These are phyloP conservation scores for Emericellopsis terricola DNA, from an alignment of 495 filamentous ascomycete genomes.

Conservation along the genomic window DNA sequence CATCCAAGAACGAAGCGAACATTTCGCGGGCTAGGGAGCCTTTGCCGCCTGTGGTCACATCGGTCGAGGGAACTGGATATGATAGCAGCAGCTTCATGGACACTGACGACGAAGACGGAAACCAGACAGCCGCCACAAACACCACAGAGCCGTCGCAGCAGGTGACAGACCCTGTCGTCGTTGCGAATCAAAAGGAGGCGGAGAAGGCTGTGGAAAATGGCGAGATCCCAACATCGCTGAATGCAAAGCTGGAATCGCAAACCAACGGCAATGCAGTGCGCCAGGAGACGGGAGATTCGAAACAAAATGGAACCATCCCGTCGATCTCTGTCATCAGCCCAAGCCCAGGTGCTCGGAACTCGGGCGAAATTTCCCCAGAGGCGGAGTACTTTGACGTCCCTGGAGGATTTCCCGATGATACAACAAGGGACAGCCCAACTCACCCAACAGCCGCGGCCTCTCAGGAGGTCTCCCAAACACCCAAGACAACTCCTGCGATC, in stretches of 20 bases:
- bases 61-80: conserved; percentile 41
- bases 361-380: conserved; percentile 3
- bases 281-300: conserved; percentile 1
- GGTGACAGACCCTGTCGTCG: neutral
- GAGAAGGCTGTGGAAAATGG: neutral
- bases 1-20: conserved; percentile 22
- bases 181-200: neutral
- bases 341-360: conserved; percentile 8
- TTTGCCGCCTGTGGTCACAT: conserved; percentile 47
- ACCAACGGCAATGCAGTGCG: neutral
- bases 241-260: neutral
- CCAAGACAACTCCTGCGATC: no score
- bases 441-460: neutral
- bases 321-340: conserved; percentile 20
- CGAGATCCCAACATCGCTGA: neutral
- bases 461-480: neutral
- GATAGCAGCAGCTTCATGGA: conserved; percentile 23
- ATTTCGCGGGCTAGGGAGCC: conserved; percentile 35
- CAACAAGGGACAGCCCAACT: conserved; percentile 1
- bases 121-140: neutral
- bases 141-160: neutral
- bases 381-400: conserved; percentile 18
- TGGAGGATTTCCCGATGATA: conserved; percentile 19
- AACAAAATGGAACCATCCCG: conserved; percentile 9
- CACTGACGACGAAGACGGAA: conserved; percentile 10